Evolutionary conservation across 108 stramenopile species (phyloP).

Genomic region (Stephanodiscus minutulus): DNA sequence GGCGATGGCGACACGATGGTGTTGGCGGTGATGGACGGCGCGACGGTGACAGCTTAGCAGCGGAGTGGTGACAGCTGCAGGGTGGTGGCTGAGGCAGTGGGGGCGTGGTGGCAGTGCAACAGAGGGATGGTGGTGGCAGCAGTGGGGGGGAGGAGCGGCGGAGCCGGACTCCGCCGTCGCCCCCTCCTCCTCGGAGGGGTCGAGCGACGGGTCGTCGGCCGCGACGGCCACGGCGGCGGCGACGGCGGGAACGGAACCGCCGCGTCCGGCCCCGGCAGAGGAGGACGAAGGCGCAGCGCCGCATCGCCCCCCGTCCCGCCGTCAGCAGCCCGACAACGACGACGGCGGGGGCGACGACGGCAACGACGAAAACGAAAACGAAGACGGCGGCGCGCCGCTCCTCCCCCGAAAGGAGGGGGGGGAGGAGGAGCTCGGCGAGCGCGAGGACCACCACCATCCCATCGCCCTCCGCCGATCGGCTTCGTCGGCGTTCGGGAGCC

Average conservation of each 20-base stretch:
- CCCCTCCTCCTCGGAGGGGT: no score
- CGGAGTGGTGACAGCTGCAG: no score
- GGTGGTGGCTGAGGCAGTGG: no score
- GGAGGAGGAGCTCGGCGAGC: background rate
- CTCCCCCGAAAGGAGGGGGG: background rate
- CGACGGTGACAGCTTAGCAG: no score
- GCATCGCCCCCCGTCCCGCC: background rate
- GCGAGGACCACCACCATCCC: background rate
- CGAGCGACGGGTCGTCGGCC: no score
- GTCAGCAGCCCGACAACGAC: background rate
- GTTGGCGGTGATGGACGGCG: no score
- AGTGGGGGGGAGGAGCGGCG: no score
- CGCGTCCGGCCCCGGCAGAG: background rate
- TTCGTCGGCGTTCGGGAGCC: slow-evolving; percentile 12
- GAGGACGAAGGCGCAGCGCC: background rate
- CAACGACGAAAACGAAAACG: background rate
- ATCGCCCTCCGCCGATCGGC: background rate
- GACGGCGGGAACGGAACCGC: background rate
- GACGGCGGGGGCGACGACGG: background rate
- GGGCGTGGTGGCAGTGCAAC: no score
- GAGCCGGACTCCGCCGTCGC: no score
- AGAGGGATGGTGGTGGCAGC: no score
- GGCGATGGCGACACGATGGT: no score
- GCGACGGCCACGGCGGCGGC: no score
- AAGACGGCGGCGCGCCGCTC: background rate